phyloP scores from a whole-genome alignment of 345 rosid species.

The Hirschfeldia incana region DNA sequence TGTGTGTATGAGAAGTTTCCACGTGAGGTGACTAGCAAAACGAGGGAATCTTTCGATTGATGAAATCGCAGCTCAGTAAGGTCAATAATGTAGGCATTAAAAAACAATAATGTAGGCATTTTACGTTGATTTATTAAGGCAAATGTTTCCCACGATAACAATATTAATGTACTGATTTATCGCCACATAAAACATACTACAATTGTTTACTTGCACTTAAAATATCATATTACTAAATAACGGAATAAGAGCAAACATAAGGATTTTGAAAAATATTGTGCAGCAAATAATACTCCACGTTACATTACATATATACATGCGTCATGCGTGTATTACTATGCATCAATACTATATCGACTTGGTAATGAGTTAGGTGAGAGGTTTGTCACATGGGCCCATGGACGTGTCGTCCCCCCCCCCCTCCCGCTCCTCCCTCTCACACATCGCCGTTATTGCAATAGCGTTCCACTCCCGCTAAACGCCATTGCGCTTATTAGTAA shows the following conservation, averaged over 20 bases:
- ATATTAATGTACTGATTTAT: not conserved
- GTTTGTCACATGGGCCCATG: conserved; percentile 29
- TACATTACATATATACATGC: not conserved
- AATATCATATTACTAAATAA: not conserved
- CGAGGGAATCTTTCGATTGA: conserved; percentile 21
- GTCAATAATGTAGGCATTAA: not conserved
- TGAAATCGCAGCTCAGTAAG: conserved; percentile 14
- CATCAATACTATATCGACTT: not conserved
- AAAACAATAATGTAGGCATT: not conserved
- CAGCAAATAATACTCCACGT: not conserved
- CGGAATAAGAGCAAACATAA: not conserved
- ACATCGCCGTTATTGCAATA: conserved; percentile 26
- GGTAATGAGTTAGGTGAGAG: not conserved
- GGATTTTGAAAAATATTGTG: not conserved
- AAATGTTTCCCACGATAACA: conserved; percentile 8
- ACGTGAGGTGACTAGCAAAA: conserved; percentile 1
- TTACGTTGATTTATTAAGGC: not conserved
- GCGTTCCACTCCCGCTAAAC: conserved; percentile 13
- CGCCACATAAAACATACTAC: conserved; percentile 30
- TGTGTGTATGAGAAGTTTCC: not conserved
- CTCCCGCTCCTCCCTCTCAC: not conserved
- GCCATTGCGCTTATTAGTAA: not conserved
- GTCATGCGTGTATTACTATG: conserved; percentile 25
- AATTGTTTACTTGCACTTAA: conserved; percentile 12
- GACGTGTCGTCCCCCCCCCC: not conserved